These are phyloP conservation scores for Sarcomyxa edulis DNA, from an alignment of 768 basidiomycete species.

Conservation along the genomic window DNA sequence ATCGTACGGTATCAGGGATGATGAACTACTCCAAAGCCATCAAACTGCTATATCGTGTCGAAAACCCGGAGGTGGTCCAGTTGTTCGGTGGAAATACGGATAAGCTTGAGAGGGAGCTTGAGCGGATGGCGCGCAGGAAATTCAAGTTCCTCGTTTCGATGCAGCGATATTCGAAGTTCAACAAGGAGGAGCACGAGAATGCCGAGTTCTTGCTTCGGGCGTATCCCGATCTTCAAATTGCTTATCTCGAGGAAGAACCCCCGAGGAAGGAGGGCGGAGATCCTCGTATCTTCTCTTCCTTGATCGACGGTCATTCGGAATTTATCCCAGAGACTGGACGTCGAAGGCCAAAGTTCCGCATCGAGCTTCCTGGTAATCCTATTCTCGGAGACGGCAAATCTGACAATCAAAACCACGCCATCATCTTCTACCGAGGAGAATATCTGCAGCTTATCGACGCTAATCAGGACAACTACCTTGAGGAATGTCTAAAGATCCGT, in stretches of 20 bases:
- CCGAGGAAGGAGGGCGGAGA: slow-evolving; percentile 93
- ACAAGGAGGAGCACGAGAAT: slow-evolving; percentile 98
- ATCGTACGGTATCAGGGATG: slow-evolving; percentile 98
- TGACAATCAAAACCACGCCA: slow-evolving; percentile 99
- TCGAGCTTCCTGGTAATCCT: slow-evolving; percentile 97
- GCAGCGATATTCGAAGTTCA: slow-evolving; percentile 99
- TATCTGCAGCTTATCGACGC: slow-evolving; percentile 99
- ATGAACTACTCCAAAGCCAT: slow-evolving; percentile 99
- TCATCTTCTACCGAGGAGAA: slow-evolving; percentile 99
- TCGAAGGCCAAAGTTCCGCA: slow-evolving; percentile 93
- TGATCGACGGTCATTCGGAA: slow-evolving; percentile 98
- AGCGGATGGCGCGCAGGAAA: slow-evolving; percentile 96
- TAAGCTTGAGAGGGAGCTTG: slow-evolving; percentile 91
- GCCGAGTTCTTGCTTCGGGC: slow-evolving; percentile 96
- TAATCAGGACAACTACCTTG: slow-evolving; percentile 99
- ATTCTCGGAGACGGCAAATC: slow-evolving; percentile 99
- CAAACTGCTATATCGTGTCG: slow-evolving; percentile 98
- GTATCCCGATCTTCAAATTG: slow-evolving; percentile 97
- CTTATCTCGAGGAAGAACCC: slow-evolving; percentile 95
- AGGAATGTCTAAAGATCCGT: slow-evolving; percentile 98
- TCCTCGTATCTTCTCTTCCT: slow-evolving; percentile 88
- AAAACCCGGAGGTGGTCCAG: slow-evolving; percentile 99
- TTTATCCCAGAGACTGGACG: slow-evolving; percentile 86
- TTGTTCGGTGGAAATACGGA: slow-evolving; percentile 97
- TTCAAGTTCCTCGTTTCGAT: slow-evolving; percentile 99